Conservation (phyloP, 208 protist species). For the Crithidia sp. region DNA sequence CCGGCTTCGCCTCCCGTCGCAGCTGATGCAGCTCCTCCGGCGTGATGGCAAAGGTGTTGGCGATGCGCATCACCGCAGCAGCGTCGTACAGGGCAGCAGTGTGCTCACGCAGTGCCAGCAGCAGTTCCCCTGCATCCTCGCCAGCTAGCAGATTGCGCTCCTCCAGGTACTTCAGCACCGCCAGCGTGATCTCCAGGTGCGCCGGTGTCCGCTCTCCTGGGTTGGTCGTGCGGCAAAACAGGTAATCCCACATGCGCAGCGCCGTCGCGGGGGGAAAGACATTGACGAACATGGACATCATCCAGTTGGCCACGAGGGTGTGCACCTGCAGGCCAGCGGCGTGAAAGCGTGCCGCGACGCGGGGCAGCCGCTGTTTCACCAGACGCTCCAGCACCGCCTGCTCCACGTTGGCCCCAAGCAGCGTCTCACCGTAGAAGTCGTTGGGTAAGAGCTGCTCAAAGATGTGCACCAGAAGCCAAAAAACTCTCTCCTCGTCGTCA, state of each 20-base stretch:
- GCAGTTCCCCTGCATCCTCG: constrained; percentile 47
- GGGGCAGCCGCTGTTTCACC: constrained; percentile 49
- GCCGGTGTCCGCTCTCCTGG: constrained; percentile 30
- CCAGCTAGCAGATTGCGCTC: constrained; percentile 35
- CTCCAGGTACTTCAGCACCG: constrained; percentile 49
- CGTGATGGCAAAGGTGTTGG: constrained; percentile 30
- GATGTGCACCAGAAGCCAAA: constrained; percentile 67
- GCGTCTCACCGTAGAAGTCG: constrained; percentile 68
- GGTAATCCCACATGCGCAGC: constrained; percentile 70
- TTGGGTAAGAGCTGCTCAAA: constrained; percentile 73
- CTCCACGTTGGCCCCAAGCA: constrained; percentile 72
- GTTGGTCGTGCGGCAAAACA: constrained; percentile 38
- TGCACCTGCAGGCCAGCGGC: constrained; percentile 50
- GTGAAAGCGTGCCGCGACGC: constrained; percentile 41
- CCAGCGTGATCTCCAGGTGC: constrained; percentile 60
- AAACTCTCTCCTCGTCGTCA: constrained; percentile 72
- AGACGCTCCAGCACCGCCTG: constrained; percentile 55
- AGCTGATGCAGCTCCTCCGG: constrained; percentile 41
- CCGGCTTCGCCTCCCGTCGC: constrained; percentile 37
- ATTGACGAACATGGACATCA: constrained; percentile 76
- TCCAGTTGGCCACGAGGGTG: constrained; percentile 63
- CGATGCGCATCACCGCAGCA: constrained; percentile 34
- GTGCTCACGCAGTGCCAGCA: constrained; percentile 34
- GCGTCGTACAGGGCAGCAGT: constrained; percentile 47
- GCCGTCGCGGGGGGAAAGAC: constrained; percentile 59